phyloP scores from a whole-genome alignment of 805 yeast species.

The Candida silvicultrix region DNA sequence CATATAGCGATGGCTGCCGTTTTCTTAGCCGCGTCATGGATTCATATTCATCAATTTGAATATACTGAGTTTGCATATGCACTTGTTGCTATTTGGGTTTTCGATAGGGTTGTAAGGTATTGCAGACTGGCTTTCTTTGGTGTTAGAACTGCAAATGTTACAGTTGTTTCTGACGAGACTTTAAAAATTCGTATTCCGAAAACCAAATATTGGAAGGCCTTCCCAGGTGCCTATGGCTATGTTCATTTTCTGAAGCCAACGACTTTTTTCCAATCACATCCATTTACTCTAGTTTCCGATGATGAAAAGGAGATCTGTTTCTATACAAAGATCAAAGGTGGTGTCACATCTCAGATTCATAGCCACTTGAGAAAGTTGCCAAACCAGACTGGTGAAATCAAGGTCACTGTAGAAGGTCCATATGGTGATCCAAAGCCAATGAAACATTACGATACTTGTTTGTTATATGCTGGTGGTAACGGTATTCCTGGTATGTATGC shows the following conservation, averaged over 20 bases:
- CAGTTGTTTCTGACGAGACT: constrained; percentile 33
- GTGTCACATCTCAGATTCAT: constrained; percentile 32
- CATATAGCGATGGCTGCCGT: constrained; percentile 52
- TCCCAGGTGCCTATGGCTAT: constrained; percentile 52
- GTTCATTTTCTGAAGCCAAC: constrained; percentile 46
- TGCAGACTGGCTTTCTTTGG: constrained; percentile 18
- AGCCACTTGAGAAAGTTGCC: constrained; percentile 22
- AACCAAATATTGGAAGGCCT: constrained; percentile 44
- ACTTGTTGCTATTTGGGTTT: constrained; percentile 36
- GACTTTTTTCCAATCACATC: constrained; percentile 67
- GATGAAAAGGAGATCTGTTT: constrained; percentile 33
- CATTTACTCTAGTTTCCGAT: constrained; percentile 53
- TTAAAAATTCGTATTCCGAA: constrained; percentile 31
- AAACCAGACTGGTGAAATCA: constrained; percentile 16
- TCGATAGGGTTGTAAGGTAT: constrained; percentile 43
- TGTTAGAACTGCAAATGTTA: constrained; percentile 17
- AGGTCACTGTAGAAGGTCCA: constrained; percentile 56
- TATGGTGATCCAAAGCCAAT: constrained; percentile 42
- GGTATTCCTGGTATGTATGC: constrained; percentile 44
- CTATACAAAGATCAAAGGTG: constrained; percentile 48
- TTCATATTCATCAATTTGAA: constrained; percentile 45
- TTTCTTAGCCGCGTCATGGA: constrained; percentile 50
- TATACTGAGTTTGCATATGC: constrained; percentile 39
- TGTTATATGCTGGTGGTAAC: constrained; percentile 45
- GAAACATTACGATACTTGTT: constrained; percentile 30